Evolutionary conservation across 495 filamentous ascomycete genomes (phyloP).

Genomic region (Chaetomium tenue): DNA sequence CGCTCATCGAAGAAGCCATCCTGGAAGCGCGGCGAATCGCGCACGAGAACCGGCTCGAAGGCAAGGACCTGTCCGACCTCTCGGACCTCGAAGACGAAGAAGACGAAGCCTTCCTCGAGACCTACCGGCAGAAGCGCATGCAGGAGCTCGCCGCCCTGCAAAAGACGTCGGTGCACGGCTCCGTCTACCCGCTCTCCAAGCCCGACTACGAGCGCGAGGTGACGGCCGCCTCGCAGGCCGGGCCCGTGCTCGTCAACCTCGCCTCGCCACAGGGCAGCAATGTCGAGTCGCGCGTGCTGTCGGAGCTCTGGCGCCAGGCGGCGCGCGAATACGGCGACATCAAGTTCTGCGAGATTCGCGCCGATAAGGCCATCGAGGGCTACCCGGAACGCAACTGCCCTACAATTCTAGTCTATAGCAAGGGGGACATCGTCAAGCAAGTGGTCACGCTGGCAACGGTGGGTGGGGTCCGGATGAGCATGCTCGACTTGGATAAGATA

Average conservation of each 20-base stretch:
- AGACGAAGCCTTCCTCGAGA: conserved; percentile 85
- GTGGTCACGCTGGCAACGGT: conserved; percentile 81
- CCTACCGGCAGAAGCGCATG: conserved; percentile 81
- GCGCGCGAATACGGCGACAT: conserved; percentile 83
- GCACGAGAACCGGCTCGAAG: conserved; percentile 86
- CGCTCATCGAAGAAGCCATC: conserved; percentile 93
- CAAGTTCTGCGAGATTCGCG: conserved; percentile 97
- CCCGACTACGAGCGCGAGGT: conserved; percentile 88
- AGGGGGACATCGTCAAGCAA: conserved; percentile 87
- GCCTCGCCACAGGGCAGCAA: conserved; percentile 71
- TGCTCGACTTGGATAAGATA: conserved; percentile 65
- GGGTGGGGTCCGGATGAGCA: conserved; percentile 63
- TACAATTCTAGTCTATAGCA: conserved; percentile 87
- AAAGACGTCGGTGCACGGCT: conserved; percentile 73
- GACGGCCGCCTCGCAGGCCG: conserved; percentile 78
- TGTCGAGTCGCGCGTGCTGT: conserved; percentile 74
- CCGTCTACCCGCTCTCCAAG: conserved; percentile 91
- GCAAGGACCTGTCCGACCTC: conserved; percentile 90
- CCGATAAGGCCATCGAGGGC: conserved; percentile 89
- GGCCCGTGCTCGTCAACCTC: conserved; percentile 78
- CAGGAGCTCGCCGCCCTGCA: conserved; percentile 73
- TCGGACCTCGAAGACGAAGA: conserved; percentile 89
- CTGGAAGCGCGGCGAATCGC: conserved; percentile 73
- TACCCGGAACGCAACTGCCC: conserved; percentile 95
- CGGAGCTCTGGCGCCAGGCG: conserved; percentile 82